Base-by-base conservation (phyloP, 2,329 filamentous ascomycete genomes). In the Ilyonectria mors-panacis region DNA sequence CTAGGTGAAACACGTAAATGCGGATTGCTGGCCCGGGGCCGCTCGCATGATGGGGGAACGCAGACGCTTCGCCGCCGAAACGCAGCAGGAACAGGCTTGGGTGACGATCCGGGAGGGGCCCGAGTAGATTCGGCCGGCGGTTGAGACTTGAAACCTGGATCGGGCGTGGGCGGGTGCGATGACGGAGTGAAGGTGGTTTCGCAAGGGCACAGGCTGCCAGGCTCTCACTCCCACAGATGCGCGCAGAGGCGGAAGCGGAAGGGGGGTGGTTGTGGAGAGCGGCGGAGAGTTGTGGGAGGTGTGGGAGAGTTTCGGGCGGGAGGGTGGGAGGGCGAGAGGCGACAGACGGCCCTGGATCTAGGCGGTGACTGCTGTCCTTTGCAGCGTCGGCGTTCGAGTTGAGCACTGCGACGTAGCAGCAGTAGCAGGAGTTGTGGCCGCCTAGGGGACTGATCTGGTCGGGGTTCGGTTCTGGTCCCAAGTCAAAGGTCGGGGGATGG, bases 31-130 rank as follows among this genome's bases (percentile, higher is more conserved):
- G 79, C 79, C 76, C 75, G 74, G 75, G 78, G 79, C 81, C 78
- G 78, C 75, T 82, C 74, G 80, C 81, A 82, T 82, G 79, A 78
- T 82, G 67, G 67, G 70, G 72, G 72, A 42, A 55, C 55, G 59
- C 35, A 63, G 59, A 61, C 21, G 58, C 51, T 48, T 37, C 26
- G 44, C 51, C 35, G 39, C 37, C 58, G 59, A 56, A 58, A 54
- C 53, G 59, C 51, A 57, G 21, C 45, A 66, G 59, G 54, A 63
- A 47, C 39, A 55, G 42, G 26, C 21, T 54, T 63, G 53, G 30
- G 37, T 58, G 59, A 48, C 51, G 47, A 53, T 64, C 59, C 59
- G 39, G 57, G 58, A 67, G 63, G 62, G 57, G 62, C 60, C 63
- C 57, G 63, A 55, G 44, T 74, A 68, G 68, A 68, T 59, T 62